Conservation (phyloP, 2,329 filamentous ascomycete species). For the Coleophoma crateriformis region DNA sequence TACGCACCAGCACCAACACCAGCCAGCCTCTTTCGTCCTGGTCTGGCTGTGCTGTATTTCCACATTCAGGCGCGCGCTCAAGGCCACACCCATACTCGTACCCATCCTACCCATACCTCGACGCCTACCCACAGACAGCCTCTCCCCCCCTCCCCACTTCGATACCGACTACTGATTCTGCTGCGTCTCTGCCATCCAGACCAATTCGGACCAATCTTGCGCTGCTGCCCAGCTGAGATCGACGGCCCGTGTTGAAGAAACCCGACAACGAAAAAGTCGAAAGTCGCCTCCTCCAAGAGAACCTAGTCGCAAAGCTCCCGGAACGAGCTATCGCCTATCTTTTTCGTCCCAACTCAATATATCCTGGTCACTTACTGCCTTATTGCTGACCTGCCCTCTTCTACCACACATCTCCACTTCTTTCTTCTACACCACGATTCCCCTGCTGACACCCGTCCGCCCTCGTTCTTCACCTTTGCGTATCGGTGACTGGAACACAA, state of each 20-base stretch:
- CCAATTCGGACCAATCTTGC: background rate
- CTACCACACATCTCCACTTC: background rate
- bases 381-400: background rate
- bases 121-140: too few relatives aligned
- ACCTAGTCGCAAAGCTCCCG: background rate
- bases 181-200: background rate
- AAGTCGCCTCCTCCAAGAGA: conserved; percentile 2
- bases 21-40: too few relatives aligned
- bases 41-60: background rate
- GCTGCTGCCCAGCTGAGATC: conserved; percentile 7
- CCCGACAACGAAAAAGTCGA: too few relatives aligned
- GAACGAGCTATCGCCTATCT: background rate
- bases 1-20: too few relatives aligned
- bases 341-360: background rate
- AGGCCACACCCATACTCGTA: background rate
- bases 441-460: background rate
- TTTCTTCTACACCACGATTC: background rate
- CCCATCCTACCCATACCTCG: background rate
- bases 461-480: background rate
- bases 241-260: conserved; percentile 6
- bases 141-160: too few relatives aligned
- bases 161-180: too few relatives aligned
- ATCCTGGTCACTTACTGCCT: background rate
- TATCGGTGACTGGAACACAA: too few relatives aligned
- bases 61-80: background rate